phyloP scores from a whole-genome alignment of 1,139 yeast species.

The Blastobotrys persicus region DNA sequence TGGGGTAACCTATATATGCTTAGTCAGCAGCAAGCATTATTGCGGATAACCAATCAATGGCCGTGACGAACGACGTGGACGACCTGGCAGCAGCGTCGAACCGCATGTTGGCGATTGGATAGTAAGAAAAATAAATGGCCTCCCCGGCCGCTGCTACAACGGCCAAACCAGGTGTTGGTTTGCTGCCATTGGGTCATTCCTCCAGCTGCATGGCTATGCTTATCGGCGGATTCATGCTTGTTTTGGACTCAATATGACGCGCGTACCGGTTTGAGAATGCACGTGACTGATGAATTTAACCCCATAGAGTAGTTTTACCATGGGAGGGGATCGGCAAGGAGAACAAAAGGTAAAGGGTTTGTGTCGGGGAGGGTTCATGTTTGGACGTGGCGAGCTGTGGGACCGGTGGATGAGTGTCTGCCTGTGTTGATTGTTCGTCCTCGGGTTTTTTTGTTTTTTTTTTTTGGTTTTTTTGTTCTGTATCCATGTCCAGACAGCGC shows the following conservation, averaged over 20 bases:
- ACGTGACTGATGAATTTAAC: neutral
- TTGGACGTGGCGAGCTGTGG: neutral
- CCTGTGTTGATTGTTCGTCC: too few relatives aligned
- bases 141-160: neutral
- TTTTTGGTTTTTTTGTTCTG: too few relatives aligned
- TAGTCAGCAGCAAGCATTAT: neutral
- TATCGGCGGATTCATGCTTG: neutral
- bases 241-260: neutral
- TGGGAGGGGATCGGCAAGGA: neutral
- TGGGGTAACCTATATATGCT: neutral
- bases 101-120: too few relatives aligned
- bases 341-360: neutral
- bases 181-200: too few relatives aligned
- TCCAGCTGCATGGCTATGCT: neutral
- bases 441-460: too few relatives aligned
- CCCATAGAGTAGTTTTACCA: neutral
- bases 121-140: too few relatives aligned
- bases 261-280: neutral
- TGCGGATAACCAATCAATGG: neutral
- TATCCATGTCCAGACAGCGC: too few relatives aligned
- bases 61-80: neutral
- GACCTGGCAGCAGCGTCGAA: neutral
- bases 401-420: neutral
- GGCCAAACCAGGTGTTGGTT: neutral
- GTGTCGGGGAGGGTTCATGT: neutral